Base-by-base conservation (phyloP, 805 yeast species). In the Schwanniomyces yamadae region DNA sequence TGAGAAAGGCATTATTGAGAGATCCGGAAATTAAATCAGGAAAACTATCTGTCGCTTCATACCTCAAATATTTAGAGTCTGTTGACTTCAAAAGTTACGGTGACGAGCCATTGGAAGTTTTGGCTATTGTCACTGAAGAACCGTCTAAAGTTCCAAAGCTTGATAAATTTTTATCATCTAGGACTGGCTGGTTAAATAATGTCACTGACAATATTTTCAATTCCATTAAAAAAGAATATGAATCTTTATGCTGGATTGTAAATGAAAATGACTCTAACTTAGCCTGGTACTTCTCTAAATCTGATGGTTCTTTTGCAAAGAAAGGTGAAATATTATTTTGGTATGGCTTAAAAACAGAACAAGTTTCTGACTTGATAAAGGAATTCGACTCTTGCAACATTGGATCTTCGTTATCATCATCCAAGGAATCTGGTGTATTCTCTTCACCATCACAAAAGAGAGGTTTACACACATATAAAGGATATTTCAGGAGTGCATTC, bases 111-210 rank as follows among this genome's bases (percentile, higher is more conserved):
- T 74, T 89, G 50, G 98, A 93, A 53, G 97, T 89, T 2, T 71
- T 93, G 49, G 95, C 98, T 10, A 82, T 93, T 48, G 93, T 93
- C 14, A 73, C 71, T 37, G 50, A 56, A 18, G 73, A 71, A 25
- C 48, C 55, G n/a, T 63, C 63, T 10, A 28, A 42, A 26, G 69
- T 85, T 35, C 84, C 96, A 8, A 75, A 73, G 32, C 67, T 93
- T 44, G 95, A 87, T 59, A 88, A 86, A 65, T 88, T 93, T 58
- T 71, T 89, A 47, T 87, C 95, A 16, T 77, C 95, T 15, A 82
- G 84, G 59, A 76, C 84, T 36, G 98, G 98, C 30, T 93, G 99
- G 99, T 82, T 91, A 58, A 93, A 93, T 69, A 91, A 91, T 47
- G 96, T 93, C 37, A 84, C 96, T 40, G 99, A 93, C 57, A 91